Evolutionary conservation across 768 basidiomycete species (phyloP).

Genomic region (Epithele typhae): DNA sequence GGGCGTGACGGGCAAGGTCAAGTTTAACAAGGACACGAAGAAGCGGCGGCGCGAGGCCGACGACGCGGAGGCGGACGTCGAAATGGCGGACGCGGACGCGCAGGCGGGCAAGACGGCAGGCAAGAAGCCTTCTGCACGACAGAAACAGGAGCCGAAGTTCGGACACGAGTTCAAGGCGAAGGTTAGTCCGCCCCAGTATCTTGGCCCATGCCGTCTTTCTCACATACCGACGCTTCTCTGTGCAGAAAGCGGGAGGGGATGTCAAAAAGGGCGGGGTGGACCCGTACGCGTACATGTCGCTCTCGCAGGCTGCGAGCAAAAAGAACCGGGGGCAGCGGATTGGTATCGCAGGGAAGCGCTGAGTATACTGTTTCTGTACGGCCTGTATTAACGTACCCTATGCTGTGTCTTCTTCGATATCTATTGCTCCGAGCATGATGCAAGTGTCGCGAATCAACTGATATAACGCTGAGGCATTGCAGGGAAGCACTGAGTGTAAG

Average conservation of each 20-base stretch:
- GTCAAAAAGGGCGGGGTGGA: constrained; percentile 83
- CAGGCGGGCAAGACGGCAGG: constrained; percentile 22
- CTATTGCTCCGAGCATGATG: too few species aligned
- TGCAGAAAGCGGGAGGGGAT: constrained; percentile 91
- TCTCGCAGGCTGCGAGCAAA: constrained; percentile 79
- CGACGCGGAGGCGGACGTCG: constrained; percentile 55
- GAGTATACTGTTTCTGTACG: too few species aligned
- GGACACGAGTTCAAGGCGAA: constrained; percentile 96
- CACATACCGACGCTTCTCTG: constrained; percentile 9
- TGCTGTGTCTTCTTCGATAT: too few species aligned
- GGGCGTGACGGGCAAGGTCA: constrained; percentile 77
- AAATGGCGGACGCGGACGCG: constrained; percentile 70
- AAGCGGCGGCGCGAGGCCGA: constrained; percentile 73
- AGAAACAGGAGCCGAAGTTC: constrained; percentile 50
- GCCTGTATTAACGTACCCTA: too few species aligned
- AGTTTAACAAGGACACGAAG: constrained; percentile 97
- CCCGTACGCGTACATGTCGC: constrained; percentile 87
- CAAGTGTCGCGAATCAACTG: too few species aligned
- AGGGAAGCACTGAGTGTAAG: too few species aligned
- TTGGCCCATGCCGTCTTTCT: neutral
- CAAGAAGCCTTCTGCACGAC: constrained; percentile 50
- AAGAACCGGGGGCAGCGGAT: constrained; percentile 42
- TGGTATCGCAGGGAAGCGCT: constrained; percentile 63
- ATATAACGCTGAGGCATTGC: too few species aligned
- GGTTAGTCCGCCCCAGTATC: constrained; percentile 38